Evolutionary conservation across 805 yeast genomes (phyloP).

Genomic region (Candida silvatica): DNA sequence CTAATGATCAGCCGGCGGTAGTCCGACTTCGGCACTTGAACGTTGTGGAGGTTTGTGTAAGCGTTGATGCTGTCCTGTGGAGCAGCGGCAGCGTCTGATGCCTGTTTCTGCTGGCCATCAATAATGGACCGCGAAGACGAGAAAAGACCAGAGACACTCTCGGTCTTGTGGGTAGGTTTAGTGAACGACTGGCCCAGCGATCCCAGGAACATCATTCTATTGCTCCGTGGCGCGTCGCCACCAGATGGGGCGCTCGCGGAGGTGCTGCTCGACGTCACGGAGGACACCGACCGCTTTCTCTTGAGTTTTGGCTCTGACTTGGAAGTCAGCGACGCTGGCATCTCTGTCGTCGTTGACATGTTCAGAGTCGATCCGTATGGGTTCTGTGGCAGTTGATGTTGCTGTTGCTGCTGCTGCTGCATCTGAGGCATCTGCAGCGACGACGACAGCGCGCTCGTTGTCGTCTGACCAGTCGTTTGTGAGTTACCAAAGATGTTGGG

Average conservation of each 20-base stretch:
- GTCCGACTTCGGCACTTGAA: conserved; percentile 14
- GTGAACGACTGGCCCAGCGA: conserved; percentile 13
- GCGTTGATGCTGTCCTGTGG: neutral
- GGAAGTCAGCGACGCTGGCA: too few relatives aligned
- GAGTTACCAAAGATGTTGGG: conserved; percentile 17
- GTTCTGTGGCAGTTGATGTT: conserved; percentile 5
- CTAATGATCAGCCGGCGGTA: conserved; percentile 19
- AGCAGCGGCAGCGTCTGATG: conserved; percentile 1
- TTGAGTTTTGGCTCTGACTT: too few relatives aligned
- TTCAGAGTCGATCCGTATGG: conserved; percentile 19
- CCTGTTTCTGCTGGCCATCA: neutral
- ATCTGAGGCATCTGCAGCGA: conserved; percentile 10
- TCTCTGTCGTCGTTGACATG: conserved; percentile 21
- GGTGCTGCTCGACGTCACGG: too few relatives aligned
- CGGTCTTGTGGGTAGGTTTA: conserved; percentile 8
- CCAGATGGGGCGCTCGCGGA: too few relatives aligned
- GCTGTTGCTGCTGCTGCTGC: conserved; percentile 6
- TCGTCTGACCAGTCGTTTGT: conserved; percentile 8
- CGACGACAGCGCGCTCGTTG: neutral
- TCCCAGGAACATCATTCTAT: conserved; percentile 6
- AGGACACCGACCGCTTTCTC: too few relatives aligned
- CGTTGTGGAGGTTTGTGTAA: conserved; percentile 3
- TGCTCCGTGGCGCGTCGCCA: too few relatives aligned
- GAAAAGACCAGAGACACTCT: conserved; percentile 23
- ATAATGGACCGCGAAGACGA: conserved; percentile 10